phyloP scores from a whole-genome alignment of 768 basidiomycete genomes.

The Leccinum olivaceopallidum region DNA sequence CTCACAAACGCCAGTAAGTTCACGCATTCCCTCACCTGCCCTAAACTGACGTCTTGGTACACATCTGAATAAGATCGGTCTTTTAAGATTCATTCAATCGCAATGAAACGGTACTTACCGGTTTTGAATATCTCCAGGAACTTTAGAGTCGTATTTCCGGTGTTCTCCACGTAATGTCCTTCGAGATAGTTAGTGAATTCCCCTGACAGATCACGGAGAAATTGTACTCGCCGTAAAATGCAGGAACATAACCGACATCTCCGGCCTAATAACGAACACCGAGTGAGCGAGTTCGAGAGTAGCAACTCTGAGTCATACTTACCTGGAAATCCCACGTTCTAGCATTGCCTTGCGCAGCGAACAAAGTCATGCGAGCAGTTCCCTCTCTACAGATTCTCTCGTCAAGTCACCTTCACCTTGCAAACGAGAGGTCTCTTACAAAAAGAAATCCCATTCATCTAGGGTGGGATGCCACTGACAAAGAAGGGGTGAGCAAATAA shows the following conservation, averaged over 20 bases:
- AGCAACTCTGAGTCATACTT: not conserved
- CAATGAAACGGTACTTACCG: conserved; percentile 20
- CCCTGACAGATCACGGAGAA: not conserved
- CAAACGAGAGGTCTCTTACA: conserved; percentile 36
- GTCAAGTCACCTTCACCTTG: not conserved
- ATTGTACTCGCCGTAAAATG: conserved; percentile 11
- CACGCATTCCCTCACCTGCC: conserved; percentile 37
- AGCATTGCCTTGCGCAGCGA: conserved; percentile 53
- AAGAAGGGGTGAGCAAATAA: not conserved
- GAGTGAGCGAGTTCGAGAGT: not conserved
- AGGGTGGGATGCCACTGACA: conserved; percentile 68
- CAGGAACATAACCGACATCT: conserved; percentile 22
- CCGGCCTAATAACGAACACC: conserved; percentile 16
- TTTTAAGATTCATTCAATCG: not conserved
- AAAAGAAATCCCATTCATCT: conserved; percentile 63
- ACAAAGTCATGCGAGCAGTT: conserved; percentile 53
- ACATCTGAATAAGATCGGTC: conserved; percentile 12
- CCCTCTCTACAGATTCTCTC: conserved; percentile 43
- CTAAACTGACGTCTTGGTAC: conserved; percentile 41
- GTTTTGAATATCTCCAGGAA: conserved; percentile 52
- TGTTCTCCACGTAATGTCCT: conserved; percentile 59
- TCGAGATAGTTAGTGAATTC: not conserved
- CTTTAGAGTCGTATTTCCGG: conserved; percentile 47
- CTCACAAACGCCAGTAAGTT: not conserved
- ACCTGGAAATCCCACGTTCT: conserved; percentile 61